Base-by-base conservation (phyloP, 2,329 filamentous ascomycete genomes). In the Pseudogymnoascus sp. region DNA sequence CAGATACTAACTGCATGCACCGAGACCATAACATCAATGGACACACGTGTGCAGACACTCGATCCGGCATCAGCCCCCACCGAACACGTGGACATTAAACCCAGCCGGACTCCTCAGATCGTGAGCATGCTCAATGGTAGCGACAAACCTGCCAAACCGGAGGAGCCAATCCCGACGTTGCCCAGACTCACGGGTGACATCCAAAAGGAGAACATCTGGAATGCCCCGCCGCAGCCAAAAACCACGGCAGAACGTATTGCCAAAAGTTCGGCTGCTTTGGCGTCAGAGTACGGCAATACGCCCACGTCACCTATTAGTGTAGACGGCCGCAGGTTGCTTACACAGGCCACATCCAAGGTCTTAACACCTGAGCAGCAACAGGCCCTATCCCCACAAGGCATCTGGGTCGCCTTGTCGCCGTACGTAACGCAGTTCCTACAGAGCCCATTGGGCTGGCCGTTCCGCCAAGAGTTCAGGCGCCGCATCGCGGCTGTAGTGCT, bases 1-100 rank as follows among this genome's bases (percentile, higher is more conserved):
- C 91, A 96, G 69, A 82, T 96, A 59, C 86, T 87, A 65, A 77
- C 79, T 16, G 77, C 87, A 5, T 92, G 90, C 69, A 80, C 93
- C 16, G 82, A 84, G 11, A 81, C 89, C 16, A 80, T 97, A 60
- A 84, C 84, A 67, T 79, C 79, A 10, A 83, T 97, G 60, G 84
- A 85, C 63, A 75, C 75, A 6, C 86, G 90, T 53, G 86, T 96
- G 59, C 82, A 25, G 33, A 60, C 38, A 12, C 33, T 38, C 5
- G 59, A 60, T 21, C 59, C 59, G 2, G n/a, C 25, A 31, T 38
- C 59, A 25, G 40, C 35, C 35, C 59, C 59, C 12, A 87, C 60
- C 4, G 78, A 81, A 12, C 84, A 82, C 67, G 80, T 81, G 63
- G 82, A 81, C 64, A 66, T 68, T 5, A 31, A 47, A 21, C 44